Evolutionary conservation across 1,284 basidiomycete species (phyloP).

Genomic region (Hemileia vastatrix): DNA sequence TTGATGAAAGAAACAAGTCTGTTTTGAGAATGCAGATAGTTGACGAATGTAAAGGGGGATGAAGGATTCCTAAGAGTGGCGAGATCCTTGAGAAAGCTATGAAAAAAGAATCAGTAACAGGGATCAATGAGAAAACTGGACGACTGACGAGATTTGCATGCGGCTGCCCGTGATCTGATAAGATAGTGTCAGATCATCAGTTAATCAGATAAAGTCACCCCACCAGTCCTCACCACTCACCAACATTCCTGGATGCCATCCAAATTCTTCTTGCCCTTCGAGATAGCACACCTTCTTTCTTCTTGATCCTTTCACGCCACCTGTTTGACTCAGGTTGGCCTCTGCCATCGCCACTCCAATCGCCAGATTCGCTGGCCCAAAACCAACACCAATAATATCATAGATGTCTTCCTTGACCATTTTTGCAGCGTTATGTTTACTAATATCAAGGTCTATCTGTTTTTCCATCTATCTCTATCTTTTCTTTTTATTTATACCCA

Average conservation of each 20-base stretch:
- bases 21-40: slow-evolving; percentile 51
- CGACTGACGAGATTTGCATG: slow-evolving; percentile 51
- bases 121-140: background rate
- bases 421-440: too few species aligned
- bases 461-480: too few species aligned
- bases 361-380: slow-evolving; percentile 55
- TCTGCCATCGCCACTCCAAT: slow-evolving; percentile 41
- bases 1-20: slow-evolving; percentile 51
- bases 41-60: slow-evolving; percentile 54
- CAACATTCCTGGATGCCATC: slow-evolving; percentile 54
- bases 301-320: background rate
- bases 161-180: slow-evolving; percentile 49
- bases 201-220: background rate
- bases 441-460: too few species aligned
- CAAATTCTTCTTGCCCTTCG: slow-evolving; percentile 46
- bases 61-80: slow-evolving; percentile 54
- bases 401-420: too few species aligned
- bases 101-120: too few species aligned
- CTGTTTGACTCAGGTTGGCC: background rate
- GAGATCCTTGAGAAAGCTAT: slow-evolving; percentile 55
- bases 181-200: background rate
- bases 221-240: slow-evolving; percentile 8
- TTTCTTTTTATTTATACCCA: too few species aligned
- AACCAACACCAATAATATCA: slow-evolving; percentile 54
- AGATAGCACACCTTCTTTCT: slow-evolving; percentile 49